These are phyloP conservation scores for Claviceps sorghi DNA, from an alignment of 2,329 filamentous ascomycete genomes.

Conservation along the genomic window DNA sequence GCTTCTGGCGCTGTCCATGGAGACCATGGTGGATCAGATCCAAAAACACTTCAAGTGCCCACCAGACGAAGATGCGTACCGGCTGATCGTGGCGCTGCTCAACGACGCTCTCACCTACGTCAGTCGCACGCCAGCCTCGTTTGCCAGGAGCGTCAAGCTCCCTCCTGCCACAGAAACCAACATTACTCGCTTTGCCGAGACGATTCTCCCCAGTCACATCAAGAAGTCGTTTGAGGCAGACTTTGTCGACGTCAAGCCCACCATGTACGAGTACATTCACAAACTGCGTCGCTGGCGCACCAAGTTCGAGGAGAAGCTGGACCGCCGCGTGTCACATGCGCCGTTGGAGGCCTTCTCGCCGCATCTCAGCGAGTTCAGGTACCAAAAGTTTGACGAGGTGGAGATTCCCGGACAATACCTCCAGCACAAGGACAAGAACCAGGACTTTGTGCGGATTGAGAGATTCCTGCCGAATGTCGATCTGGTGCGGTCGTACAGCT, in stretches of 20 bases:
- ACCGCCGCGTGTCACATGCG: conserved; percentile 59
- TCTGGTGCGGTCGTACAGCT: conserved; percentile 75
- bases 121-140: conserved; percentile 70
- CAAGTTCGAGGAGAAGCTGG: conserved; percentile 94
- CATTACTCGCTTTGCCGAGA: conserved; percentile 92
- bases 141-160: conserved; percentile 81
- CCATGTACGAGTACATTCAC: conserved; percentile 97
- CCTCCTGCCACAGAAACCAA: conserved; percentile 86
- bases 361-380: conserved; percentile 89
- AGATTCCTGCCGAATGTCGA: conserved; percentile 93
- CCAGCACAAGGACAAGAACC: conserved; percentile 96
- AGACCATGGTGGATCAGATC: conserved; percentile 98
- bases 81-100: conserved; percentile 88
- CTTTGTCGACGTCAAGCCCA: conserved; percentile 88
- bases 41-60: conserved; percentile 99
- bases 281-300: conserved; percentile 92
- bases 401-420: conserved; percentile 96
- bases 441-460: conserved; percentile 95
- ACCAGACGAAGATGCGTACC: conserved; percentile 93
- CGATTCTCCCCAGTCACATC: conserved; percentile 86
- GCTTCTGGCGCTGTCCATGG: conserved; percentile 89
- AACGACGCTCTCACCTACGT: conserved; percentile 94
- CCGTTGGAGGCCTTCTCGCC: conserved; percentile 77
- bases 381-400: conserved; percentile 96
- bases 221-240: conserved; percentile 95